Evolutionary conservation across 352 stramenopile species (phyloP).

Genomic region (Globisporangium parvum): DNA sequence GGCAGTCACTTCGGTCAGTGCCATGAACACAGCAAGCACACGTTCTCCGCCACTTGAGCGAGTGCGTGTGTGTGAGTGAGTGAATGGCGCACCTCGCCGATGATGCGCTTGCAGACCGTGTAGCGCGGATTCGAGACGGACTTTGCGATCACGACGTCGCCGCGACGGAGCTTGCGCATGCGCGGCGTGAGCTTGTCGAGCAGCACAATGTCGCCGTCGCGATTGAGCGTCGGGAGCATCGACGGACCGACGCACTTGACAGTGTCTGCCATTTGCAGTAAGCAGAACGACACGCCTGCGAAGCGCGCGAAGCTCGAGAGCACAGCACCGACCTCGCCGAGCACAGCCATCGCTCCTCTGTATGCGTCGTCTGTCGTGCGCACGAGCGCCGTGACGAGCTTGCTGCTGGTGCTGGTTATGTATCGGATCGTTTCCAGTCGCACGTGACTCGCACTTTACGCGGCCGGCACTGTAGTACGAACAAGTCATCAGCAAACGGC

Average conservation of each 20-base stretch:
- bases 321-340: slow-evolving; percentile 41
- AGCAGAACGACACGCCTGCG: slow-evolving; percentile 60
- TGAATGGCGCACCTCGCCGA: slow-evolving; percentile 41
- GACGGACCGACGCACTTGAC: slow-evolving; percentile 87
- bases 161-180: slow-evolving; percentile 53
- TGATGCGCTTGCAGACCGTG: slow-evolving; percentile 89
- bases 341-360: slow-evolving; percentile 10
- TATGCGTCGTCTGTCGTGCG: no score
- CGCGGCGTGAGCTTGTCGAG: slow-evolving; percentile 83
- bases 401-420: no score
- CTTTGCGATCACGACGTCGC: slow-evolving; percentile 87
- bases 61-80: not conserved
- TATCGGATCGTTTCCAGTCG: no score
- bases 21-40: not conserved
- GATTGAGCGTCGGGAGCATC: slow-evolving; percentile 89
- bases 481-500: no score
- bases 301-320: slow-evolving; percentile 74
- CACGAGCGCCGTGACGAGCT: not conserved
- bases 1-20: not conserved
- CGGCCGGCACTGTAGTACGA: no score
- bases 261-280: slow-evolving; percentile 64
- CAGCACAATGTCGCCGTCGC: slow-evolving; percentile 85
- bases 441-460: not conserved
- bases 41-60: not conserved
- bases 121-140: slow-evolving; percentile 79